phyloP scores from a whole-genome alignment of 2,329 filamentous ascomycete genomes.

The Stagonosporopsis vannaccii region DNA sequence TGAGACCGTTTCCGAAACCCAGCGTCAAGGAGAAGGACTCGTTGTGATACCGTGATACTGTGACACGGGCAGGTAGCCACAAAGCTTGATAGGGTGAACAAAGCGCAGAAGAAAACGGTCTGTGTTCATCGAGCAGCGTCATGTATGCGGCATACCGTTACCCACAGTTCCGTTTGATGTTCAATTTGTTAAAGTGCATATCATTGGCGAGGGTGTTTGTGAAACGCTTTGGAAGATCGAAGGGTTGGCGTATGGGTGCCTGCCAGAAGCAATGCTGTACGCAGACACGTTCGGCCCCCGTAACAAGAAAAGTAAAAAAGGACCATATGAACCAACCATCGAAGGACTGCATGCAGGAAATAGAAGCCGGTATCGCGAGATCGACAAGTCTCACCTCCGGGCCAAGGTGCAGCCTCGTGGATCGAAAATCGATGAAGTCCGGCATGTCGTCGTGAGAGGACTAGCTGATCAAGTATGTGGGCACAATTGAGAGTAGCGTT shows the following conservation, averaged over 20 bases:
- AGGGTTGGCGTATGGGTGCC: not conserved
- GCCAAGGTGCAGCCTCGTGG: not conserved
- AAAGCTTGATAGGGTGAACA: slow-evolving; percentile 15
- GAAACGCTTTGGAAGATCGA: slow-evolving; percentile 1
- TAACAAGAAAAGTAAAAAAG: slow-evolving; percentile 7
- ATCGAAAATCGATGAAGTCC: not conserved
- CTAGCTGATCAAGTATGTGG: slow-evolving; percentile 1
- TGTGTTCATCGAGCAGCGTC: slow-evolving; percentile 8
- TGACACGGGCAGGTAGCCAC: slow-evolving; percentile 19
- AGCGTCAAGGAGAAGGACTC: slow-evolving; percentile 1
- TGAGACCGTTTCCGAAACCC: slow-evolving; percentile 2
- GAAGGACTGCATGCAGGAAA: not conserved
- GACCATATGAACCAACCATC: not conserved
- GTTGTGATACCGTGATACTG: slow-evolving; percentile 4
- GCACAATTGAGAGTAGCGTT: not conserved
- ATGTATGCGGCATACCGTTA: slow-evolving; percentile 7
- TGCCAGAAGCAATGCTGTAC: not conserved
- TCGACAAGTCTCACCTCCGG: slow-evolving; percentile 5
- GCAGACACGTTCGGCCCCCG: not conserved
- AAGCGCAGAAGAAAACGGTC: not conserved
- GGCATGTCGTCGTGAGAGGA: not conserved
- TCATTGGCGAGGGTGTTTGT: not conserved
- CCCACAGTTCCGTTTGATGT: slow-evolving; percentile 9
- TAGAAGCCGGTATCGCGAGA: slow-evolving; percentile 2
- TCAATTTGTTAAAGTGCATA: slow-evolving; percentile 1